These are phyloP conservation scores for Penicillium sp. DNA, from an alignment of 2,329 filamentous ascomycete species.

Conservation along the genomic window DNA sequence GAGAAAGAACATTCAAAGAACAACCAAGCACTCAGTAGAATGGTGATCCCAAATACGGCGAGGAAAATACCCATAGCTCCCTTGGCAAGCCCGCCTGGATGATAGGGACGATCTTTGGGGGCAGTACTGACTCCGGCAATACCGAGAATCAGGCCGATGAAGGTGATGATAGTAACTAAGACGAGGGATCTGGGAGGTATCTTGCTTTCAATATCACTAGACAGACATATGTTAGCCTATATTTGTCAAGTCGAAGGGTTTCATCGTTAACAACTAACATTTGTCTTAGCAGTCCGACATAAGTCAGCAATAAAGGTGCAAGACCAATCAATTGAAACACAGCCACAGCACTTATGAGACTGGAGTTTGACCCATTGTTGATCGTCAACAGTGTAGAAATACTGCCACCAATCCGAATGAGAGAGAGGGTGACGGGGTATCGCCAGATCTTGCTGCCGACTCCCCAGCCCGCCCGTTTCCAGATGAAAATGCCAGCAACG, in stretches of 20 bases:
- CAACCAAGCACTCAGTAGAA: slow-evolving; percentile 18
- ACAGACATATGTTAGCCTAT: neutral
- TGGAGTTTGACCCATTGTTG: slow-evolving; percentile 15
- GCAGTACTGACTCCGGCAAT: slow-evolving; percentile 27
- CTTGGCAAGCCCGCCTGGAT: slow-evolving; percentile 19
- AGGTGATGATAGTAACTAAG: slow-evolving; percentile 11
- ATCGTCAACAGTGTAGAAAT: slow-evolving; percentile 31
- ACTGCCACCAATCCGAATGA: slow-evolving; percentile 34
- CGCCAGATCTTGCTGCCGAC: slow-evolving; percentile 34
- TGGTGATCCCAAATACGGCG: slow-evolving; percentile 24
- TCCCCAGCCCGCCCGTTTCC: slow-evolving; percentile 32
- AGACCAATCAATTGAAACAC: slow-evolving; percentile 37
- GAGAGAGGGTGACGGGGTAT: slow-evolving; percentile 31
- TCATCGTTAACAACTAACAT: slow-evolving; percentile 28
- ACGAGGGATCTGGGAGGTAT: slow-evolving; percentile 19
- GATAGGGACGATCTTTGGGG: slow-evolving; percentile 5
- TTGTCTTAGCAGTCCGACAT: slow-evolving; percentile 31
- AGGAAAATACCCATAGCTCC: slow-evolving; percentile 31
- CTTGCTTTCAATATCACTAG: slow-evolving; percentile 16
- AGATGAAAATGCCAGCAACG: slow-evolving; percentile 30
- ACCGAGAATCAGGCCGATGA: slow-evolving; percentile 31
- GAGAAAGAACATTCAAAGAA: slow-evolving; percentile 12
- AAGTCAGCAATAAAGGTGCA: slow-evolving; percentile 33
- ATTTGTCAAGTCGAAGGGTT: neutral
- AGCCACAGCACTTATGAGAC: slow-evolving; percentile 22